Base-by-base conservation (phyloP, 495 filamentous ascomycete genomes). In the Talaromyces nanjingensis region DNA sequence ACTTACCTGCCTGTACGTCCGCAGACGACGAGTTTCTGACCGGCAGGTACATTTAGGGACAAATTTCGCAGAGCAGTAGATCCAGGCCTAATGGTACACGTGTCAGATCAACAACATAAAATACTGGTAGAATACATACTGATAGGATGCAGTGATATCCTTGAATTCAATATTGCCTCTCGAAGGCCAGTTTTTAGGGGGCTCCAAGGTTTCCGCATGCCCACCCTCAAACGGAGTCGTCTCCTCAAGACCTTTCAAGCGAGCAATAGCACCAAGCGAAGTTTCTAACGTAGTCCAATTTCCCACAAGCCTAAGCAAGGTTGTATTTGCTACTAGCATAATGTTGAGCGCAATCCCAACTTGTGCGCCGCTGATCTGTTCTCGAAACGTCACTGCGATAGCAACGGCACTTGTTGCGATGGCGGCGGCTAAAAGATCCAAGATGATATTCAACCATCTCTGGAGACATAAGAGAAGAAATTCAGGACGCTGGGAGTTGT, bases 401-500 rank as follows among this genome's bases (percentile, higher is more conserved):
- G 60, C 45, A 53, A 62, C 25, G 11, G 25, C 8, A 53, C 47
- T 22, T 22, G 29, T 62, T 0, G 81, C 79, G 4, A 84, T 60
- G 2, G 62, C 67, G 0, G 77, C 77, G 1, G 77, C 75, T 4
- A 86, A 64, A 1, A 84, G 60, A 52, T 82, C 77, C 0, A 86
- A 69, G 0, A 76, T 70, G 16, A 86, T 68, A 0, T 65, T 77
- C 0, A 86, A 73, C 83, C 83, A 86, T 8, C 75, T 25, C 64
- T 86, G 81, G 14, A 84, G 74, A 63, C 79, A 80, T n/a, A 77
- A 66, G 2, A 84, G 74, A n/a, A 85, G 71, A 58, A 81, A 86
- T 12, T 71, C 76, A 1, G 81, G 81, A 12, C 74, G 69, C 52
- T 83, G 81, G 0, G 76, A 77, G 24, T 34, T 20, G 72, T 62